Evolutionary conservation across 192 early-diverging fungal genomes (phyloP).

Genomic region (Backusella australiensis): DNA sequence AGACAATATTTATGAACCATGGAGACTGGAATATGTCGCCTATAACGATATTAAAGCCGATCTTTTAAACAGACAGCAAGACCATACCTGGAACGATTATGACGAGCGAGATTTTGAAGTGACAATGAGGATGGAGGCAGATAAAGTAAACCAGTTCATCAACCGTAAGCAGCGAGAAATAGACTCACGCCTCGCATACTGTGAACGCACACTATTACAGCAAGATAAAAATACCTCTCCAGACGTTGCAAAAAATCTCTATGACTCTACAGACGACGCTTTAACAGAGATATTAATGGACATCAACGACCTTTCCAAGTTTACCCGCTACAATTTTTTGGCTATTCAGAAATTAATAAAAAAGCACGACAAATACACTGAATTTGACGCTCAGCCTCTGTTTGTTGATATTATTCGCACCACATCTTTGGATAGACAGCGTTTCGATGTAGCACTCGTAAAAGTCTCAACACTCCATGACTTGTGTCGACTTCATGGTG

Average conservation of each 20-base stretch:
- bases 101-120: conserved; percentile 89
- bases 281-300: conserved; percentile 35
- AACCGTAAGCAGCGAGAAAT: conserved; percentile 73
- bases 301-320: conserved; percentile 36
- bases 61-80: conserved; percentile 46
- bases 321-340: conserved; percentile 62
- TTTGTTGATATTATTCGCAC: conserved; percentile 26
- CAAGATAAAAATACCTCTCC: conserved; percentile 3
- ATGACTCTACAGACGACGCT: conserved; percentile 35
- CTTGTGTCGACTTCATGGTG: conserved; percentile 23
- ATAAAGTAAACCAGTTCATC: conserved; percentile 74
- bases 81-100: conserved; percentile 70
- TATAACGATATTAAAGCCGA: conserved; percentile 65
- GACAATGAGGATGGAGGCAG: conserved; percentile 78
- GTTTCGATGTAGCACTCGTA: conserved; percentile 55
- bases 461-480: conserved; percentile 33
- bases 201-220: conserved; percentile 53
- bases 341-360: conserved; percentile 90
- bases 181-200: conserved; percentile 67
- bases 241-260: conserved; percentile 28
- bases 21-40: conserved; percentile 80
- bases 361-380: conserved; percentile 86
- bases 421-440: conserved; percentile 59
- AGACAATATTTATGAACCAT: conserved; percentile 65
- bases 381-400: conserved; percentile 33